A percentile compares a stretch with the other conserved stretches of the same genome.
phyloP scores from a whole-genome alignment of 1,139 yeast species.

The Debaryomyces sp. region DNA sequence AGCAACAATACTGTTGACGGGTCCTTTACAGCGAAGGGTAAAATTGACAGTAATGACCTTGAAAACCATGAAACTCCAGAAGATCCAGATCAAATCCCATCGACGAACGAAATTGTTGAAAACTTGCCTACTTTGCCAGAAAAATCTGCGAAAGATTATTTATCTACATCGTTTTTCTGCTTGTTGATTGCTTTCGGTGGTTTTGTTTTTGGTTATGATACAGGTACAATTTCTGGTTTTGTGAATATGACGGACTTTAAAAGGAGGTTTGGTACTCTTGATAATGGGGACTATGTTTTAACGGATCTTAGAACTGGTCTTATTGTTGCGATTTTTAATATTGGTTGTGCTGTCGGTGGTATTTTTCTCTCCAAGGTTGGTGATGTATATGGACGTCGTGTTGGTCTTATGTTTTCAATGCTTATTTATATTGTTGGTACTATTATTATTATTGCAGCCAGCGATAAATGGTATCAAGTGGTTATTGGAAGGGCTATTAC shows the following conservation, averaged over 20 bases:
- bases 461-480: constrained; percentile 51
- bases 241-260: constrained; percentile 59
- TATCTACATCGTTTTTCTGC: constrained; percentile 38
- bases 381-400: constrained; percentile 57
- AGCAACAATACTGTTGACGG: constrained; percentile 1
- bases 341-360: constrained; percentile 78
- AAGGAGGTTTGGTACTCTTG: constrained; percentile 44
- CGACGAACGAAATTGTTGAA: constrained; percentile 4
- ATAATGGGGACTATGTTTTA: constrained; percentile 32
- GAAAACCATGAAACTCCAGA: constrained; percentile 6
- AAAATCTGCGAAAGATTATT: constrained; percentile 31
- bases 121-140: constrained; percentile 21
- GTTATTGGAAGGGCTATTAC: constrained; percentile 65
- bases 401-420: constrained; percentile 50
- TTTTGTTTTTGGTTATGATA: constrained; percentile 70
- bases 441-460: constrained; percentile 43
- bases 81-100: constrained; percentile 5
- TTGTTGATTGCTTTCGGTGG: constrained; percentile 60
- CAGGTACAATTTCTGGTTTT: constrained; percentile 71
- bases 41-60: background rate
- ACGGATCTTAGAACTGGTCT: constrained; percentile 54
- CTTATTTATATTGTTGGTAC: constrained; percentile 52
- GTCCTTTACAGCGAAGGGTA: constrained; percentile 19
- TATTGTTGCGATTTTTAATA: constrained; percentile 63
- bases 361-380: constrained; percentile 55